Evolutionary conservation across 2,329 filamentous ascomycete genomes (phyloP).

Genomic region (Paraconiothyrium brasiliense): DNA sequence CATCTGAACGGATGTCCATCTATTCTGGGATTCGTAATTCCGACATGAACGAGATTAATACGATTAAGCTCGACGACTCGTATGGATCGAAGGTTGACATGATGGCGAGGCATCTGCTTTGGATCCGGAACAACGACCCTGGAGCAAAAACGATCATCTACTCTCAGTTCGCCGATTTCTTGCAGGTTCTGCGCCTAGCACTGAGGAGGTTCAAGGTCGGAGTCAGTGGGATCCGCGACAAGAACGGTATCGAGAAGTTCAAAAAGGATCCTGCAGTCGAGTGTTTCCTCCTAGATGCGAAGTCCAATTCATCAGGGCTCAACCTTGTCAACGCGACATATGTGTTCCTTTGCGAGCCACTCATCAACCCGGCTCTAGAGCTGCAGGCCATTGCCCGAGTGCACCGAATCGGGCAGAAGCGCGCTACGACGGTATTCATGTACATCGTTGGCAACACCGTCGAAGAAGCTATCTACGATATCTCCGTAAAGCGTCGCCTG

Average conservation of each 20-base stretch:
- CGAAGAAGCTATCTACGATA: conserved; percentile 89
- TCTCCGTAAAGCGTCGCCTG: conserved; percentile 81
- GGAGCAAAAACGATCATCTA: conserved; percentile 94
- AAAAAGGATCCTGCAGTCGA: conserved; percentile 77
- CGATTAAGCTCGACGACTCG: conserved; percentile 75
- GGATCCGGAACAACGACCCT: conserved; percentile 83
- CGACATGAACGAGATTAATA: conserved; percentile 81
- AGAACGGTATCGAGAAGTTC: conserved; percentile 77
- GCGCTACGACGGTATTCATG: conserved; percentile 92
- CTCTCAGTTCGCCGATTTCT: conserved; percentile 86
- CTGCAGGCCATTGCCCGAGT: conserved; percentile 95
- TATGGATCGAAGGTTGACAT: conserved; percentile 93
- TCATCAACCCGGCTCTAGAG: conserved; percentile 93
- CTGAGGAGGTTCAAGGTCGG: conserved; percentile 78
- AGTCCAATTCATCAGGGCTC: conserved; percentile 85
- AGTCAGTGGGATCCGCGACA: conserved; percentile 73
- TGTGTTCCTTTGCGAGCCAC: conserved; percentile 92
- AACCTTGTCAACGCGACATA: conserved; percentile 94
- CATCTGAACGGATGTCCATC: conserved; percentile 60
- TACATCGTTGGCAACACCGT: conserved; percentile 92
- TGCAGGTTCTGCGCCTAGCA: conserved; percentile 75
- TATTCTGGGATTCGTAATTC: conserved; percentile 79
- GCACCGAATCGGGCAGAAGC: conserved; percentile 89
- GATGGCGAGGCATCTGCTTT: conserved; percentile 75
- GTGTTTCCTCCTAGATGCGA: conserved; percentile 88